These are phyloP conservation scores for Mercurialis annua DNA, from an alignment of 345 rosid genomes.

Conservation along the genomic window DNA sequence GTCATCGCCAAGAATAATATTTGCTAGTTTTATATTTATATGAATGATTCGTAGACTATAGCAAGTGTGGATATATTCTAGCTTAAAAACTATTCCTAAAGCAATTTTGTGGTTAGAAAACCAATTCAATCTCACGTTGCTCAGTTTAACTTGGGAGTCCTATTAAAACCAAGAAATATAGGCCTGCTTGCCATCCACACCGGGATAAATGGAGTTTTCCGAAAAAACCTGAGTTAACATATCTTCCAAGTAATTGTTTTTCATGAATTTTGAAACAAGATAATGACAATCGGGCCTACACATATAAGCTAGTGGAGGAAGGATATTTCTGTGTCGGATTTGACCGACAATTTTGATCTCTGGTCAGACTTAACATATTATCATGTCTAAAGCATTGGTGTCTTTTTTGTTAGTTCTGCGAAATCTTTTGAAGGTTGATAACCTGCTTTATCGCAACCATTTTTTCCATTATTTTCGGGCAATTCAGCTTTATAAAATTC, in stretches of 20 bases:
- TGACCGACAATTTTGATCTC: no score
- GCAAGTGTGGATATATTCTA: constrained; percentile 73
- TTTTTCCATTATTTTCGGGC: no score
- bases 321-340: constrained; percentile 77
- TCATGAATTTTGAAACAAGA: constrained; percentile 82
- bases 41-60: constrained; percentile 75
- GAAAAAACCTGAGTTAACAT: constrained; percentile 43
- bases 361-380: no score
- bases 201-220: no score
- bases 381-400: no score
- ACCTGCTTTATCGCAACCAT: no score
- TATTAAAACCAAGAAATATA: no score
- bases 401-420: no score
- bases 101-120: constrained; percentile 64
- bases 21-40: constrained; percentile 86
- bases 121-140: constrained; percentile 63
- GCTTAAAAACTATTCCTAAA: constrained; percentile 71
- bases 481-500: no score
- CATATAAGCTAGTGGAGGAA: constrained; percentile 73
- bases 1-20: constrained; percentile 76
- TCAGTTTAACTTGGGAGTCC: constrained; percentile 39
- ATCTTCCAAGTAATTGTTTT: constrained; percentile 82
- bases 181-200: no score
- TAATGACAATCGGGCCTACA: constrained; percentile 71
- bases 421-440: no score